Conservation (phyloP, 1,284 basidiomycete species). For the Paramarasmius palmivorus region DNA sequence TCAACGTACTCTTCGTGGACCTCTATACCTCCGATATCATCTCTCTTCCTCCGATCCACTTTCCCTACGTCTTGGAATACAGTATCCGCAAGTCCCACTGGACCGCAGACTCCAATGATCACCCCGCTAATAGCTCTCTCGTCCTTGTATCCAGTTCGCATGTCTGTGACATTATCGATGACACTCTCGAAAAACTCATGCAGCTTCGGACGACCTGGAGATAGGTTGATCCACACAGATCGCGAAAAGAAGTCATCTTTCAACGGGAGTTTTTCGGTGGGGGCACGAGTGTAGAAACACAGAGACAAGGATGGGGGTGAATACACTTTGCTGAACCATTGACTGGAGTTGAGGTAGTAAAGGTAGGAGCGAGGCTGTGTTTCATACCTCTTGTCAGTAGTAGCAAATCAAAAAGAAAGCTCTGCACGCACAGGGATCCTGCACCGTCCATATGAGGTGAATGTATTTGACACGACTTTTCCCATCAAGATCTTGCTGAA, state of each 20-base stretch:
- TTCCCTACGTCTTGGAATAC: slow-evolving; percentile 50
- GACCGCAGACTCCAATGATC: slow-evolving; percentile 70
- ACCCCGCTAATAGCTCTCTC: slow-evolving; percentile 53
- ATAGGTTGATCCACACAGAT: slow-evolving; percentile 45
- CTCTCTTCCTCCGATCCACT: slow-evolving; percentile 48
- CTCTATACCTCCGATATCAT: slow-evolving; percentile 69
- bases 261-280: slow-evolving; percentile 33
- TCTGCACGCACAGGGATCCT: slow-evolving; percentile 56
- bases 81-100: slow-evolving; percentile 53
- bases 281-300: slow-evolving; percentile 68
- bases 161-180: slow-evolving; percentile 47
- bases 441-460: slow-evolving; percentile 68
- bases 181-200: slow-evolving; percentile 45
- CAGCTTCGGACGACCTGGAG: slow-evolving; percentile 51
- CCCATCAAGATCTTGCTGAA: slow-evolving; percentile 53
- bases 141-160: slow-evolving; percentile 37
- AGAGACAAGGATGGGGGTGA: slow-evolving; percentile 50
- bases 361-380: slow-evolving; percentile 46
- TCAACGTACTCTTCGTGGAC: slow-evolving; percentile 57
- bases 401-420: not conserved
- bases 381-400: not conserved
- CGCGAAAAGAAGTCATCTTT: slow-evolving; percentile 32
- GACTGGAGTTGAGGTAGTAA: slow-evolving; percentile 55
- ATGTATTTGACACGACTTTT: slow-evolving; percentile 57
- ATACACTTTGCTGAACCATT: slow-evolving; percentile 47